Evolutionary conservation across 345 rosid species (phyloP).

Genomic region (Physaria fendleri): DNA sequence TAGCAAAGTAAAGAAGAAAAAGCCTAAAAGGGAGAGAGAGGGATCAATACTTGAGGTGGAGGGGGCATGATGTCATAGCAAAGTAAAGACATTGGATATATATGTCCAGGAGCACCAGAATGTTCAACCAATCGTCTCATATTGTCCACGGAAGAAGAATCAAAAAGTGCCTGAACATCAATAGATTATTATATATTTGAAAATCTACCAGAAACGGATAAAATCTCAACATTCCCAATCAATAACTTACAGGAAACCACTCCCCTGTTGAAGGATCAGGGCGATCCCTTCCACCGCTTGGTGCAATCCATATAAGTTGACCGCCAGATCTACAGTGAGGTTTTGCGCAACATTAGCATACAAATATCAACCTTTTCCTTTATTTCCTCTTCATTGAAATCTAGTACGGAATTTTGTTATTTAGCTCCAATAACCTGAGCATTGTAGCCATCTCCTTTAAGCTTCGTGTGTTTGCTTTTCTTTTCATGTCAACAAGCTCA

Average conservation of each 20-base stretch:
- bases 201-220: not conserved
- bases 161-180: slow-evolving; percentile 75
- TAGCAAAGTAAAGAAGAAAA: slow-evolving; percentile 63
- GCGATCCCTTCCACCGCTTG: slow-evolving; percentile 98
- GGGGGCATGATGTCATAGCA: slow-evolving; percentile 98
- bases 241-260: slow-evolving; percentile 74
- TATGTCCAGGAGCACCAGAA: slow-evolving; percentile 75
- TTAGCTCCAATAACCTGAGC: slow-evolving; percentile 44
- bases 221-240: not conserved
- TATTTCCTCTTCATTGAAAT: not conserved
- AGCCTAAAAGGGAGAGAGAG: too few relatives aligned
- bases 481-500: slow-evolving; percentile 80
- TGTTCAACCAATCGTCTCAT: slow-evolving; percentile 85
- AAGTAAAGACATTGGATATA: slow-evolving; percentile 71
- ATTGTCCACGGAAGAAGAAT: slow-evolving; percentile 84
- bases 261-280: slow-evolving; percentile 76
- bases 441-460: slow-evolving; percentile 93
- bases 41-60: slow-evolving; percentile 52
- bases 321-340: slow-evolving; percentile 63
- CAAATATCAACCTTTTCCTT: not conserved
- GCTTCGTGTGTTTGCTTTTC: slow-evolving; percentile 84
- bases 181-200: slow-evolving; percentile 30
- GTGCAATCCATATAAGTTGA: slow-evolving; percentile 85
- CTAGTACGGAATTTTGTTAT: not conserved
- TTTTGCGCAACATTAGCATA: slow-evolving; percentile 4